Conservation (phyloP, 2,329 filamentous ascomycete genomes). For the Beauveria scarabaeidicola region DNA sequence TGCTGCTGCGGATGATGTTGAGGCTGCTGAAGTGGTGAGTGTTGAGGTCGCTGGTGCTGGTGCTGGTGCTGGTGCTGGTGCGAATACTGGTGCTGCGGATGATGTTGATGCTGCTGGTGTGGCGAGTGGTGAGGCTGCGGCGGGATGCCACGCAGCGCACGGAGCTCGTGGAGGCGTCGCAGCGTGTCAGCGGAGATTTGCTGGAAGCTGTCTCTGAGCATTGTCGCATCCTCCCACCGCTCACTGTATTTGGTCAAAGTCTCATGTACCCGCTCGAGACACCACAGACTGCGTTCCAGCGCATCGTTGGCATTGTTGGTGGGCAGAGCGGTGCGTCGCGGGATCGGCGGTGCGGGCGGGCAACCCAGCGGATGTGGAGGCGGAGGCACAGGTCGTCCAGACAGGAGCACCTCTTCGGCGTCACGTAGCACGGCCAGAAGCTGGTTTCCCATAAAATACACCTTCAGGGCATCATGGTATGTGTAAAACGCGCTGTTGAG, state of each 20-base stretch:
- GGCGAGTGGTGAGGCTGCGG: conserved; percentile 23
- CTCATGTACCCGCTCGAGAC: conserved; percentile 44
- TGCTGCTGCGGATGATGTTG: conserved; percentile 15
- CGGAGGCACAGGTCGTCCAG: conserved; percentile 32
- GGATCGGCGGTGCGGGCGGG: conserved; percentile 44
- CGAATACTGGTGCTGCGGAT: conserved; percentile 16
- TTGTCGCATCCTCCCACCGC: conserved; percentile 49
- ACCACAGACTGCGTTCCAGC: conserved; percentile 45
- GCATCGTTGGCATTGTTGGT: conserved; percentile 37
- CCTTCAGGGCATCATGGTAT: conserved; percentile 78
- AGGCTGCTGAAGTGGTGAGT: conserved; percentile 5
- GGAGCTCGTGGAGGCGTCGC: conserved; percentile 32
- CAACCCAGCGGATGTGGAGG: conserved; percentile 38
- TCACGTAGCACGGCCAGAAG: conserved; percentile 53
- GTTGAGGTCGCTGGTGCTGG: conserved; percentile 4
- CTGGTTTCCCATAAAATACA: conserved; percentile 65
- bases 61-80: conserved; percentile 10
- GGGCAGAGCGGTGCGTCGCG: conserved; percentile 30
- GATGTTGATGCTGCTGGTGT: conserved; percentile 24
- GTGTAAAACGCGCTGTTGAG: conserved; percentile 62
- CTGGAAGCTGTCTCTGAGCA: conserved; percentile 47
- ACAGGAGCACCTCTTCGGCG: conserved; percentile 47
- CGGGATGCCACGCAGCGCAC: conserved; percentile 23
- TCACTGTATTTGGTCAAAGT: conserved; percentile 49
- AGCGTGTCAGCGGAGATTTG: conserved; percentile 36